Conservation (phyloP, 192 early-diverging fungal genomes). For the Coemansia sp. region DNA sequence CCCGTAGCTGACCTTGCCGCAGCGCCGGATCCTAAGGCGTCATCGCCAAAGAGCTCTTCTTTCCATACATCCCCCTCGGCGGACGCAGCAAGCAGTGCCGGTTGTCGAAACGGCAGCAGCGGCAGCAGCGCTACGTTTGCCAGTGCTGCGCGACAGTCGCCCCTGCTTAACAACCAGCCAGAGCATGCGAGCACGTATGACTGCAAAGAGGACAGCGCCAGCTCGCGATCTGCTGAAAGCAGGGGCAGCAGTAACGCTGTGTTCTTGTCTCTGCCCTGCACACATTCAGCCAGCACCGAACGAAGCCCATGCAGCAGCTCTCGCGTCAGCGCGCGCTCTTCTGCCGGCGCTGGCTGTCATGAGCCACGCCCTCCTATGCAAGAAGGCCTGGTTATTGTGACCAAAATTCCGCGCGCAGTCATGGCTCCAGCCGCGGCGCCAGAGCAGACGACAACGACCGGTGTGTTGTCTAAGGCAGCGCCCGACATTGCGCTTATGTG, state of each 20-base stretch:
- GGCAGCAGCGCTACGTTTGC: slow-evolving; percentile 5
- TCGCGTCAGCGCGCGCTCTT: too few species aligned
- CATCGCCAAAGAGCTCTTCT: neutral
- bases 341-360: neutral
- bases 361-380: neutral
- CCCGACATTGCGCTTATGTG: neutral
- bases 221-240: neutral
- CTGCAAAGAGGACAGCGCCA: slow-evolving; percentile 2
- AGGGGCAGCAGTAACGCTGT: neutral
- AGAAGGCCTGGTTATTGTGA: neutral
- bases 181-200: neutral
- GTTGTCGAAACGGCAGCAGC: slow-evolving; percentile 3
- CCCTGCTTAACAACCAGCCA: neutral
- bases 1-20: neutral
- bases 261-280: neutral
- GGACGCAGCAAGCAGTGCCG: neutral
- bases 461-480: neutral
- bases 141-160: neutral
- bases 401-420: neutral
- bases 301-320: neutral
- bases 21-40: neutral
- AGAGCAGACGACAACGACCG: neutral
- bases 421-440: neutral
- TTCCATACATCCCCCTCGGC: neutral
- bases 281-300: neutral